A percentile compares a stretch with the other conserved stretches of the same genome.
phyloP scores from a whole-genome alignment of 768 basidiomycete species.

The Lentinula boryana region DNA sequence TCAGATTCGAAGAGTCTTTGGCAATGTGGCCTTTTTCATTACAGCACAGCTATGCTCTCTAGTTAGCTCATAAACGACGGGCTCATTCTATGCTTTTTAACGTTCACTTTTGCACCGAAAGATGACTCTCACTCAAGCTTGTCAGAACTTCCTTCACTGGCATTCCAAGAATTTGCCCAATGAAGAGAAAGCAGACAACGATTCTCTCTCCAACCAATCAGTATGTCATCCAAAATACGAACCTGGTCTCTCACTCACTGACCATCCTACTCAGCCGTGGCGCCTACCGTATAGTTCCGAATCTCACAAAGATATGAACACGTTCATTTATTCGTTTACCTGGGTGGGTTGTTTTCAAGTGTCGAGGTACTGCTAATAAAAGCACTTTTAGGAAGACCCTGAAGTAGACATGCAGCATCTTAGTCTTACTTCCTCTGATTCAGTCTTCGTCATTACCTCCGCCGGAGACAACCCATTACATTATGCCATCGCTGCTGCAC shows the following conservation, averaged over 20 bases:
- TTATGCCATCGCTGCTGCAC: background rate
- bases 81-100: too few relatives aligned
- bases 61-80: too few relatives aligned
- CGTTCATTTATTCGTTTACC: conserved; percentile 2
- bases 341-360: background rate
- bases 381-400: background rate
- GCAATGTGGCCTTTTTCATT: too few relatives aligned
- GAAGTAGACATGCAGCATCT: background rate
- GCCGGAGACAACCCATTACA: conserved; percentile 4
- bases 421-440: background rate
- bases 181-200: background rate
- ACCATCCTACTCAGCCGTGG: background rate
- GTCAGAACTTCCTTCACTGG: background rate
- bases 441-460: background rate
- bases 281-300: background rate
- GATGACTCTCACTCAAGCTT: background rate
- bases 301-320: background rate
- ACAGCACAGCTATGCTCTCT: too few relatives aligned
- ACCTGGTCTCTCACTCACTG: background rate
- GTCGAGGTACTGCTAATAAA: background rate
- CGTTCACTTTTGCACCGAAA: too few relatives aligned
- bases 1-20: too few relatives aligned
- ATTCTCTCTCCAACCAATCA: background rate
- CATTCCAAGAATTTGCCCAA: background rate
- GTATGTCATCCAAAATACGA: background rate